Percentiles rank a stretch among this genome's conserved stretches.
These are phyloP conservation scores for Petasospora fabianii DNA, from an alignment of 1,139 yeast genomes.

Conservation along the genomic window DNA sequence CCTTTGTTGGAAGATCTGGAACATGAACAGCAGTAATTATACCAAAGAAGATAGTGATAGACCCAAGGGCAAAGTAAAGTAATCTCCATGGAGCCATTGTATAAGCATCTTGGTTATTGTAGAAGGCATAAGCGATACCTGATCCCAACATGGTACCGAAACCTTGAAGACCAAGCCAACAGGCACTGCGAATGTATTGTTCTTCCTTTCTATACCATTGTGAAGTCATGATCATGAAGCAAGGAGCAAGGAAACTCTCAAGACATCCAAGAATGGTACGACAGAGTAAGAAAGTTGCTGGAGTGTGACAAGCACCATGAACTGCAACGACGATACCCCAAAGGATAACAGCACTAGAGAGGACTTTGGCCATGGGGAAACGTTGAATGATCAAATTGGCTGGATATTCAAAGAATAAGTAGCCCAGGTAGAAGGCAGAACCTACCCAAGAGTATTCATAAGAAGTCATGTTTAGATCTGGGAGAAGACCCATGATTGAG, in stretches of 20 bases:
- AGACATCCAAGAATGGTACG: conserved; percentile 44
- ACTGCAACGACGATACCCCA: conserved; percentile 48
- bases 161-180: conserved; percentile 53
- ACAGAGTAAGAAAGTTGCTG: conserved; percentile 24
- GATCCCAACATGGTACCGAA: conserved; percentile 39
- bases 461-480: conserved; percentile 35
- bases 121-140: conserved; percentile 49
- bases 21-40: conserved; percentile 33
- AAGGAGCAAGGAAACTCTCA: conserved; percentile 45
- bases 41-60: conserved; percentile 46
- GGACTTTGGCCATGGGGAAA: conserved; percentile 38
- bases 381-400: conserved; percentile 35
- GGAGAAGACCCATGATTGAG: conserved; percentile 40
- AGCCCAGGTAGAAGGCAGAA: conserved; percentile 45
- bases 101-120: conserved; percentile 20
- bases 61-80: conserved; percentile 45
- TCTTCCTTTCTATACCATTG: conserved; percentile 54
- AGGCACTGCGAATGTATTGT: conserved; percentile 51
- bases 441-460: conserved; percentile 46
- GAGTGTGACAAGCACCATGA: conserved; percentile 42
- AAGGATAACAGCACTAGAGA: conserved; percentile 32
- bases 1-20: conserved; percentile 47
- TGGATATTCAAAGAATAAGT: conserved; percentile 31
- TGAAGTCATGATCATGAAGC: conserved; percentile 46
- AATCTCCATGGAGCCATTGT: conserved; percentile 47